Conservation (phyloP, 768 basidiomycete genomes). For the Gymnopilus junonius region DNA sequence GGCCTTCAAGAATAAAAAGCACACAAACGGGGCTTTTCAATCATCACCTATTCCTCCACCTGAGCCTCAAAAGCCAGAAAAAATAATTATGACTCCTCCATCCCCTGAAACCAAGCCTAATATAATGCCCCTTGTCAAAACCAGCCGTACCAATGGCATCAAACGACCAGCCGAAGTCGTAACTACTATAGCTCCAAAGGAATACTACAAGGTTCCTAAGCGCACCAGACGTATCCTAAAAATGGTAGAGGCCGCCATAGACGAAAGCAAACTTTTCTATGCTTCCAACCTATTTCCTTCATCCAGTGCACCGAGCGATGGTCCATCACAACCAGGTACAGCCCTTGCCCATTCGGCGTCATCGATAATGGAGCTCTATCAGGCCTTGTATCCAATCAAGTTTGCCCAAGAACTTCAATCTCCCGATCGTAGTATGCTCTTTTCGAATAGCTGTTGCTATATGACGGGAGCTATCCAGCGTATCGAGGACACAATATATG, state of each 20-base stretch:
- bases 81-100: slow-evolving; percentile 13
- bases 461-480: slow-evolving; percentile 58
- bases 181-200: slow-evolving; percentile 39
- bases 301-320: slow-evolving; percentile 30
- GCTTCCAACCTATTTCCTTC: slow-evolving; percentile 56
- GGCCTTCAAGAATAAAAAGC: slow-evolving; percentile 57
- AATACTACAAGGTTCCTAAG: slow-evolving; percentile 64
- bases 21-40: slow-evolving; percentile 35
- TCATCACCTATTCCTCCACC: slow-evolving; percentile 22
- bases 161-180: slow-evolving; percentile 25
- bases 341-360: slow-evolving; percentile 65
- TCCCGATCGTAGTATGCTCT: slow-evolving; percentile 66
- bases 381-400: slow-evolving; percentile 76
- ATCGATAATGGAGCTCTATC: slow-evolving; percentile 76
- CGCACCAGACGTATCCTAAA: slow-evolving; percentile 56
- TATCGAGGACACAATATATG: slow-evolving; percentile 35
- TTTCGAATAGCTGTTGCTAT: slow-evolving; percentile 83
- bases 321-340: slow-evolving; percentile 46
- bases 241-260: slow-evolving; percentile 63
- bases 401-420: slow-evolving; percentile 51
- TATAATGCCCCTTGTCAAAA: slow-evolving; percentile 3
- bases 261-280: slow-evolving; percentile 69
- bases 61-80: not conserved
- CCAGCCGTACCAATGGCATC: slow-evolving; percentile 17
- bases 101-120: slow-evolving; percentile 15